Percentiles rank a stretch among this genome's conserved stretches.
Evolutionary conservation across 2,329 filamentous ascomycete species (phyloP).

Genomic region (Phoma sp.): DNA sequence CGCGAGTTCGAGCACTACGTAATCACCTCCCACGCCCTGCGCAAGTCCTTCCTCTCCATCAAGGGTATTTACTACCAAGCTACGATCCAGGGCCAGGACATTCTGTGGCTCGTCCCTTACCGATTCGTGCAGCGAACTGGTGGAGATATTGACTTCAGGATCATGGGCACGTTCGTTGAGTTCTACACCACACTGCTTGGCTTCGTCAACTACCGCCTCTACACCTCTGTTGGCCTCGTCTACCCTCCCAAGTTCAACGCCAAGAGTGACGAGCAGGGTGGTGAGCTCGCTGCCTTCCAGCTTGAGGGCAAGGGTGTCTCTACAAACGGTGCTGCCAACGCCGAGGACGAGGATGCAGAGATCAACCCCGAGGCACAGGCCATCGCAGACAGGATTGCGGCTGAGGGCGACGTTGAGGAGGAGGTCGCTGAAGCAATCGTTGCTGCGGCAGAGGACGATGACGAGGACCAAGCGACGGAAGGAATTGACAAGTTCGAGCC

Average conservation of each 20-base stretch:
- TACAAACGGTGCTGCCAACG: conserved; percentile 34
- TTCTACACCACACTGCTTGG: conserved; percentile 97
- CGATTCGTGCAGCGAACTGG: conserved; percentile 95
- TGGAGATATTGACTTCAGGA: conserved; percentile 94
- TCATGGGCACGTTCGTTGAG: conserved; percentile 99
- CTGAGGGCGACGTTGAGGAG: conserved; percentile 47
- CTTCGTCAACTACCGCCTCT: conserved; percentile 95
- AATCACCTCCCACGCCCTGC: conserved; percentile 86
- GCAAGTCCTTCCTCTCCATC: conserved; percentile 96
- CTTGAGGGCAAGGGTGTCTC: conserved; percentile 75
- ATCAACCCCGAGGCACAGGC: conserved; percentile 55
- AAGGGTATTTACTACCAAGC: conserved; percentile 99
- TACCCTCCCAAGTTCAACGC: conserved; percentile 95
- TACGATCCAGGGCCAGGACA: conserved; percentile 94
- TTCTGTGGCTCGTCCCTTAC: conserved; percentile 97
- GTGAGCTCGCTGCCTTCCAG: conserved; percentile 88
- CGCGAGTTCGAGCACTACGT: conserved; percentile 98
- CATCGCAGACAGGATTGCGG: conserved; percentile 55
- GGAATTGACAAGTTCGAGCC: conserved; percentile 91
- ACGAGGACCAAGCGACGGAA: conserved; percentile 46
- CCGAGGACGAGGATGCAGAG: conserved; percentile 29
- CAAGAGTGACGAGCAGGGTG: conserved; percentile 84
- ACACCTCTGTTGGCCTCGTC: conserved; percentile 87
- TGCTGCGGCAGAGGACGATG: conserved; percentile 26
- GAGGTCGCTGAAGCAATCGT: conserved; percentile 39